Percentiles rank a stretch among this genome's conserved stretches.
Evolutionary conservation across 306 rosid species (phyloP).

Genomic region (Acacia melanoxylon): DNA sequence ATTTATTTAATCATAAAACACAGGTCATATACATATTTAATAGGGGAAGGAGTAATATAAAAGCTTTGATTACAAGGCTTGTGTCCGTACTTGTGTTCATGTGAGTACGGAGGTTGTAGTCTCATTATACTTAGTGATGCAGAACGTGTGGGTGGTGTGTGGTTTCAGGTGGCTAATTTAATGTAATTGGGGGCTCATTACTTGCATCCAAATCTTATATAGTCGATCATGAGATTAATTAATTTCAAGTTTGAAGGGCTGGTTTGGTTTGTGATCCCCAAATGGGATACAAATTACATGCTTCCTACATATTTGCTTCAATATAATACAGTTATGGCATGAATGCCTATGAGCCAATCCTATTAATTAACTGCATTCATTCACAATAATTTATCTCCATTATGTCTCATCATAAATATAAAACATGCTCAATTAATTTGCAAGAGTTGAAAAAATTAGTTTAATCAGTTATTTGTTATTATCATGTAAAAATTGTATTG

Average conservation of each 20-base stretch:
- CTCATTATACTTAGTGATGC: conserved; percentile 13
- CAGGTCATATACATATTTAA: too few species aligned
- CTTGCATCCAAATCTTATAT: conserved; percentile 30
- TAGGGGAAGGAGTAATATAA: too few species aligned
- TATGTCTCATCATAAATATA: too few species aligned
- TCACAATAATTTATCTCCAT: too few species aligned
- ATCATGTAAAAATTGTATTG: too few species aligned
- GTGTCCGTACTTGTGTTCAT: conserved; percentile 27
- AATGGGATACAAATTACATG: conserved; percentile 26
- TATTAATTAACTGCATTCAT: background rate
- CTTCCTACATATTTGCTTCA: background rate
- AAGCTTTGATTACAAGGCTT: background rate
- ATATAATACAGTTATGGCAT: background rate
- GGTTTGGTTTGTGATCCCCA: conserved; percentile 32
- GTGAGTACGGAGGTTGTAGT: conserved; percentile 39
- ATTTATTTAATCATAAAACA: too few species aligned
- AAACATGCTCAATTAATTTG: too few species aligned
- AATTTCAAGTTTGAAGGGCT: conserved; percentile 4
- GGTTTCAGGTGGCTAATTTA: background rate
- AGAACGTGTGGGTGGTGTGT: conserved; percentile 36
- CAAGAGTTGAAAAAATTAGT: too few species aligned
- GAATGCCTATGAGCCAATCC: background rate
- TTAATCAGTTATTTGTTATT: too few species aligned
- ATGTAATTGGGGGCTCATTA: conserved; percentile 16
- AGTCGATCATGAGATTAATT: conserved; percentile 18